phyloP scores from a whole-genome alignment of 352 stramenopile species.

The Globisporangium paddicum region DNA sequence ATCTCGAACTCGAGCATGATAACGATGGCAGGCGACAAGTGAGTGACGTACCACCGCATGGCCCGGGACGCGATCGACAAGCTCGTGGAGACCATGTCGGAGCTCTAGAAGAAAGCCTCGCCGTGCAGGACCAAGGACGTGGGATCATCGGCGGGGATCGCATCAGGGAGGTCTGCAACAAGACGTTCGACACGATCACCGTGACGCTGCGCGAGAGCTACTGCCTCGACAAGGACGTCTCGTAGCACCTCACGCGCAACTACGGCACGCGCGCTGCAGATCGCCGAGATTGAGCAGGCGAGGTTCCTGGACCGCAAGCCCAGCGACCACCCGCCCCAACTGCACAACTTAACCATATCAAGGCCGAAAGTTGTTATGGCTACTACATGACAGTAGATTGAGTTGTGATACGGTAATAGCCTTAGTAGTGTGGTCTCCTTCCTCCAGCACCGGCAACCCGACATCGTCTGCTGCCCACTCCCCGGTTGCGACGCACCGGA shows the following conservation, averaged over 20 bases:
- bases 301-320: conserved; percentile 82
- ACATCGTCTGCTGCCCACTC: too few relatives aligned
- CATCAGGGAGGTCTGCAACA: conserved; percentile 92
- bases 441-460: too few relatives aligned
- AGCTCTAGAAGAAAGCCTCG: conserved; percentile 64
- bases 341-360: conserved; percentile 96
- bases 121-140: conserved; percentile 79
- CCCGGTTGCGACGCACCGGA: too few relatives aligned
- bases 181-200: conserved; percentile 95
- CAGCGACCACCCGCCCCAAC: conserved; percentile 80
- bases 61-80: conserved; percentile 93
- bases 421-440: too few relatives aligned
- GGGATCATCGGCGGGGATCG: conserved; percentile 87
- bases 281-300: conserved; percentile 89
- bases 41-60: conserved; percentile 96
- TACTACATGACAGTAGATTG: too few relatives aligned
- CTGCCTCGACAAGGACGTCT: conserved; percentile 91
- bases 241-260: conserved; percentile 93
- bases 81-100: conserved; percentile 73
- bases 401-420: too few relatives aligned
- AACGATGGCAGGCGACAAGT: conserved; percentile 96
- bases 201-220: conserved; percentile 93
- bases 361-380: too few relatives aligned
- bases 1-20: conserved; percentile 88
- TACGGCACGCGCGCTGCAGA: conserved; percentile 95